A percentile compares a stretch with the other conserved stretches of the same genome.
These are phyloP conservation scores for Penicillium cinerascens DNA, from an alignment of 495 filamentous ascomycete genomes.

Conservation along the genomic window DNA sequence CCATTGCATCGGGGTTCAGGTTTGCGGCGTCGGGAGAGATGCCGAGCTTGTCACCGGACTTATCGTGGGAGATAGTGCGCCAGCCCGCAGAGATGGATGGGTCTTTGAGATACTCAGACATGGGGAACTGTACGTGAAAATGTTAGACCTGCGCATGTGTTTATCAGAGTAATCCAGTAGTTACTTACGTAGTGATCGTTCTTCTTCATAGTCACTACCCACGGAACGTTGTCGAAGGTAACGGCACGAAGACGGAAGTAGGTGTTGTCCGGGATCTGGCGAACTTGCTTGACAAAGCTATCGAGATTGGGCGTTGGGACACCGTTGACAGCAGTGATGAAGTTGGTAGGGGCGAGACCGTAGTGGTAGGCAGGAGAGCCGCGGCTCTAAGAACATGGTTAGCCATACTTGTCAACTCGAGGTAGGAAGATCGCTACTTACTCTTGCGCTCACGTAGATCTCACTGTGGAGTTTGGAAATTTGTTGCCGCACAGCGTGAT, in stretches of 20 bases:
- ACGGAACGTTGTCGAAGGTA: slow-evolving; percentile 96
- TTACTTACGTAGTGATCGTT: slow-evolving; percentile 84
- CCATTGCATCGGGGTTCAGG: slow-evolving; percentile 48
- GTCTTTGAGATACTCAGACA: slow-evolving; percentile 82
- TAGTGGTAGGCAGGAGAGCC: slow-evolving; percentile 92
- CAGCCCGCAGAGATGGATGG: slow-evolving; percentile 58
- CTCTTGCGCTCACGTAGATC: slow-evolving; percentile 89
- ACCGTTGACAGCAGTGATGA: slow-evolving; percentile 93
- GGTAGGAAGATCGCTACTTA: slow-evolving; percentile 25
- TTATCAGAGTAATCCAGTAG: background rate
- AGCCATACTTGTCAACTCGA: background rate
- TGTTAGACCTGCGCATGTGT: slow-evolving; percentile 3
- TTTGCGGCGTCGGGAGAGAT: slow-evolving; percentile 36
- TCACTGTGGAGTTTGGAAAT: slow-evolving; percentile 95
- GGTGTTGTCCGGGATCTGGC: slow-evolving; percentile 89
- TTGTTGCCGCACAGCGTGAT: slow-evolving; percentile 95
- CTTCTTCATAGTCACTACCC: slow-evolving; percentile 99
- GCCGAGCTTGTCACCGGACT: slow-evolving; percentile 41
- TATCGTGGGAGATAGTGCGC: slow-evolving; percentile 69
- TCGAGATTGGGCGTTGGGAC: slow-evolving; percentile 75
- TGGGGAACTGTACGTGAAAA: slow-evolving; percentile 61
- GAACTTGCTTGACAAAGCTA: slow-evolving; percentile 71
- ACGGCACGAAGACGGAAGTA: slow-evolving; percentile 94
- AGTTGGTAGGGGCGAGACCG: slow-evolving; percentile 91
- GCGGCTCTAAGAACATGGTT: slow-evolving; percentile 44